phyloP scores from a whole-genome alignment of 768 basidiomycete genomes.

The Sporobolomyces phaffii region DNA sequence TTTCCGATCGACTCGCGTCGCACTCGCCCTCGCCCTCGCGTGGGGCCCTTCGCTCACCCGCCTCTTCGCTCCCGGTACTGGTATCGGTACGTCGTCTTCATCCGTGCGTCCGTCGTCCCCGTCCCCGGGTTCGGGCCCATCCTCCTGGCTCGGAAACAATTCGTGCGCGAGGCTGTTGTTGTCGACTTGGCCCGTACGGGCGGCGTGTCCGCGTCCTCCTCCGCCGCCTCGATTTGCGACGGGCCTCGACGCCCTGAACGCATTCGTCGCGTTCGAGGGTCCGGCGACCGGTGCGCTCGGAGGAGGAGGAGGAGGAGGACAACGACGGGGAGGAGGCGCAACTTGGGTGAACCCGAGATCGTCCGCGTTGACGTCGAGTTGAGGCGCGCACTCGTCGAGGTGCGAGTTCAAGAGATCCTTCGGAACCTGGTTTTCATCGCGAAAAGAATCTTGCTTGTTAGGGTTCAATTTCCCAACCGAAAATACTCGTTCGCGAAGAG shows the following conservation, averaged over 20 bases:
- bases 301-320: not conserved
- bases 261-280: not conserved
- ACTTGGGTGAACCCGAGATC: not conserved
- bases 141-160: conserved; percentile 13
- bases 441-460: not conserved
- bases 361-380: not conserved
- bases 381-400: not conserved
- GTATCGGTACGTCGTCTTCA: not conserved
- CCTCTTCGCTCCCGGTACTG: not conserved
- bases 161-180: not conserved
- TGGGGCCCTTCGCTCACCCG: too few relatives aligned
- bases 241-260: too few relatives aligned
- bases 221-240: not conserved
- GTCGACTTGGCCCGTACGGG: too few relatives aligned
- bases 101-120: not conserved
- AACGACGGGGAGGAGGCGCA: not conserved
- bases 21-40: not conserved
- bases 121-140: not conserved
- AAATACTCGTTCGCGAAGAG: too few relatives aligned
- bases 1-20: conserved; percentile 4
- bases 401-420: not conserved
- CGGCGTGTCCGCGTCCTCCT: not conserved
- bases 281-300: too few relatives aligned
- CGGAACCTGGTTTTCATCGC: not conserved
- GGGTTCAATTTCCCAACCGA: too few relatives aligned